phyloP scores from a whole-genome alignment of 2,329 filamentous ascomycete genomes.

The Endocalyx cinctus region DNA sequence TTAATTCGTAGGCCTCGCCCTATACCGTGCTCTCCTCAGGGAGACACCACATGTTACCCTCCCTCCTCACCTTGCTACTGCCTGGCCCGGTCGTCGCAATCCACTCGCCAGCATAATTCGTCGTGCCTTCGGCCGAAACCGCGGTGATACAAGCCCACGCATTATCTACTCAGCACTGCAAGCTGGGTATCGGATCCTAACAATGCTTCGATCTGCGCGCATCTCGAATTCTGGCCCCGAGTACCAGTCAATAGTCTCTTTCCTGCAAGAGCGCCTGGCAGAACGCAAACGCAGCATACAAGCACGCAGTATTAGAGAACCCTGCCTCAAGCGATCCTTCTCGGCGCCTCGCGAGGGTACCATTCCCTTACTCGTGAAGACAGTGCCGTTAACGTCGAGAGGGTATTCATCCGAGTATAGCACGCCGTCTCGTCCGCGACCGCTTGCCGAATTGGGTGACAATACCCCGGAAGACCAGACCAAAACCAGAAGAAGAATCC shows the following conservation, averaged over 20 bases:
- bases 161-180: slow-evolving; percentile 59
- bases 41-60: slow-evolving; percentile 51
- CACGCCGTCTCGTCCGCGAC: slow-evolving; percentile 41
- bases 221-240: slow-evolving; percentile 23
- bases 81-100: slow-evolving; percentile 26
- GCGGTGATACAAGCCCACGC: slow-evolving; percentile 51
- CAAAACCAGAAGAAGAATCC: slow-evolving; percentile 51
- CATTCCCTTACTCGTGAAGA: slow-evolving; percentile 27
- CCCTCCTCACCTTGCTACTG: slow-evolving; percentile 38
- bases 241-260: slow-evolving; percentile 35
- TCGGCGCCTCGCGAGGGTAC: slow-evolving; percentile 15
- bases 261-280: slow-evolving; percentile 35
- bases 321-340: slow-evolving; percentile 2
- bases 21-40: slow-evolving; percentile 66
- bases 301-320: neutral
- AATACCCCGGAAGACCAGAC: too few relatives aligned
- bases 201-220: slow-evolving; percentile 14
- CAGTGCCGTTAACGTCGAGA: slow-evolving; percentile 25
- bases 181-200: slow-evolving; percentile 53
- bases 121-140: slow-evolving; percentile 59
- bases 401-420: slow-evolving; percentile 41
- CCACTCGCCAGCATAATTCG: slow-evolving; percentile 56
- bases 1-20: slow-evolving; percentile 56
- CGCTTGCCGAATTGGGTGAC: slow-evolving; percentile 43
- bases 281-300: slow-evolving; percentile 17